These are phyloP conservation scores for Lipomyces japonicus DNA, from an alignment of 805 yeast species.

Conservation along the genomic window DNA sequence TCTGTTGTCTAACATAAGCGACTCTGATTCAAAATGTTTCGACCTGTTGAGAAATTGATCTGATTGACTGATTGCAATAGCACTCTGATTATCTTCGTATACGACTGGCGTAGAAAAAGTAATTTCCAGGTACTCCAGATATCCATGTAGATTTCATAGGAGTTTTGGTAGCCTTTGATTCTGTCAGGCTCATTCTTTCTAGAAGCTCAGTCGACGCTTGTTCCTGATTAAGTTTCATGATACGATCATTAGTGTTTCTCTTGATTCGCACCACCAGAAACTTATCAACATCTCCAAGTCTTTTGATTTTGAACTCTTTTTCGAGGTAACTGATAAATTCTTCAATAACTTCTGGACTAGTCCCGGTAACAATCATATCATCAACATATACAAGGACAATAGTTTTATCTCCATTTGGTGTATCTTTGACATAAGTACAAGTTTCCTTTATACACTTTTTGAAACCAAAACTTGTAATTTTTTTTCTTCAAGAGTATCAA, in stretches of 20 bases:
- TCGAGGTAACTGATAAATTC: background rate
- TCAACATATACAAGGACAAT: background rate
- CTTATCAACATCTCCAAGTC: background rate
- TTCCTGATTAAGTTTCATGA: background rate
- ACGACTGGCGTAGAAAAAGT: background rate
- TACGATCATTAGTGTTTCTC: background rate
- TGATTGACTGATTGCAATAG: background rate
- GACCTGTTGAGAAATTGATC: background rate
- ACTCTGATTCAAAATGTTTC: background rate
- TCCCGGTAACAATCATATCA: background rate
- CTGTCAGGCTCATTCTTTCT: background rate
- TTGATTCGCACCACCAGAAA: background rate
- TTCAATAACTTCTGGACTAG: background rate
- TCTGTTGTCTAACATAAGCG: no score
- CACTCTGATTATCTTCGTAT: background rate
- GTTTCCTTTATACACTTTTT: background rate
- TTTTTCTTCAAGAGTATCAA: background rate
- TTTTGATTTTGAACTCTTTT: background rate
- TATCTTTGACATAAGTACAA: background rate
- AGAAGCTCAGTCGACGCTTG: background rate
- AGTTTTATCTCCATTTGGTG: background rate
- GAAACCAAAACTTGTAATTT: background rate
- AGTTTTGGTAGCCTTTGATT: background rate
- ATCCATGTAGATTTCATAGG: no score
- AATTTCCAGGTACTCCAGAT: background rate